Base-by-base conservation (phyloP, 1,139 yeast genomes). In the Suhomyces chickasaworum region DNA sequence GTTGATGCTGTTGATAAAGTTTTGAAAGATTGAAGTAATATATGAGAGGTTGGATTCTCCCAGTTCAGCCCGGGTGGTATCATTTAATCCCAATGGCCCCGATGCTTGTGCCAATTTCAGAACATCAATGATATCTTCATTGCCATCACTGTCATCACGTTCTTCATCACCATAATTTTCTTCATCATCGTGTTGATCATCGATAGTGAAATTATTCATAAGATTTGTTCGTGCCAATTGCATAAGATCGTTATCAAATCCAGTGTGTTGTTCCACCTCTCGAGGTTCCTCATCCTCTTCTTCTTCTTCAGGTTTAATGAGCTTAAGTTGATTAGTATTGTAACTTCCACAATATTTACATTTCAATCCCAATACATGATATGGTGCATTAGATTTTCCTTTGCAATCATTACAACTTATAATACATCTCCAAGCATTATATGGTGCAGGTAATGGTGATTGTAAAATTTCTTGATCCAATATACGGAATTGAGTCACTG, bases 381-480 rank as follows among this genome's bases (percentile, higher is more conserved):
- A 91, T 6, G 79, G 69, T 16, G 86, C 86, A 52, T 83, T 81
- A 29, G 90, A 81, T 64, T 86, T 86, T 13, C 95, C 95, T 49
- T 84, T 84, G 65, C 98, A 91, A 65, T 91, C 98, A 63, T 89
- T 87, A 66, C 98, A 91, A 48, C 84, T 78, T 9, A 90, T 77
- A 38, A 87, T 79, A 54, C 93, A 84, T 46, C 83, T 71, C 96
- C 97, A 89, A 45, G 71, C 61, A 50, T 77, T 76, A 61, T 89
- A 84, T 3, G 96, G 97, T 16, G 81, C 78, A 0, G 97, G 97
- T 63, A 91, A 71, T 7, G 84, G 86, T 61, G 86, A 89, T 56
- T 81, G 81, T 32, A 70, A 74, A 44, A 91, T 89, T 63, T 91
- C 97, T 58, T 80, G 83, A 63, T 91, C 97, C 52, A 89, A 69